Conservation (phyloP, 2,329 filamentous ascomycete genomes). For the Colletotrichum coccodes region DNA sequence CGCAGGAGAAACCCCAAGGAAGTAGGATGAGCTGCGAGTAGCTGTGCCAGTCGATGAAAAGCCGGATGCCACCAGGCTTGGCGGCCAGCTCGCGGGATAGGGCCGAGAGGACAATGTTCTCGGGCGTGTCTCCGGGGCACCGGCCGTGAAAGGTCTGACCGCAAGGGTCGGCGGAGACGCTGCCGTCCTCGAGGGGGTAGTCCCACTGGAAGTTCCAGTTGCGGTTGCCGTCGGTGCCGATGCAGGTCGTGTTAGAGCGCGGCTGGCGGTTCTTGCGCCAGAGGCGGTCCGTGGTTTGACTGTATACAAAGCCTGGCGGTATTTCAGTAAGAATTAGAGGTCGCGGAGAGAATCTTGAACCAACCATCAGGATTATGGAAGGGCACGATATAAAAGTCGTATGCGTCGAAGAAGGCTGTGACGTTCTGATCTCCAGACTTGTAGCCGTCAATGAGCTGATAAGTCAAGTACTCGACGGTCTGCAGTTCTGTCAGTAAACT, state of each 20-base stretch:
- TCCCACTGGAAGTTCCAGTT: conserved; percentile 61
- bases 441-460: conserved; percentile 55
- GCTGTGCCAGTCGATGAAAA: conserved; percentile 70
- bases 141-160: conserved; percentile 55
- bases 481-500: conserved; percentile 26
- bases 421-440: conserved; percentile 45
- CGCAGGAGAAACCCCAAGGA: conserved; percentile 66
- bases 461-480: conserved; percentile 40
- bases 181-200: conserved; percentile 40
- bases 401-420: conserved; percentile 60
- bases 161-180: conserved; percentile 56
- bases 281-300: conserved; percentile 58
- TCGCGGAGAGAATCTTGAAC: not conserved
- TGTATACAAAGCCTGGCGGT: conserved; percentile 58
- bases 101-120: conserved; percentile 57
- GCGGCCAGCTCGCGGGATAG: conserved; percentile 55
- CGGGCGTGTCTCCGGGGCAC: conserved; percentile 54
- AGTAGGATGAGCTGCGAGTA: conserved; percentile 66
- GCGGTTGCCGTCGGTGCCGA: conserved; percentile 63
- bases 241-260: conserved; percentile 50
- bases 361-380: conserved; percentile 63
- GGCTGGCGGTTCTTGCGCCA: conserved; percentile 64
- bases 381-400: conserved; percentile 68
- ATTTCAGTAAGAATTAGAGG: not conserved
- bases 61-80: conserved; percentile 55